Percentiles rank a stretch among this genome's conserved stretches.
phyloP scores from a whole-genome alignment of 2,329 filamentous ascomycete genomes.

The Colletotrichum destructivum region DNA sequence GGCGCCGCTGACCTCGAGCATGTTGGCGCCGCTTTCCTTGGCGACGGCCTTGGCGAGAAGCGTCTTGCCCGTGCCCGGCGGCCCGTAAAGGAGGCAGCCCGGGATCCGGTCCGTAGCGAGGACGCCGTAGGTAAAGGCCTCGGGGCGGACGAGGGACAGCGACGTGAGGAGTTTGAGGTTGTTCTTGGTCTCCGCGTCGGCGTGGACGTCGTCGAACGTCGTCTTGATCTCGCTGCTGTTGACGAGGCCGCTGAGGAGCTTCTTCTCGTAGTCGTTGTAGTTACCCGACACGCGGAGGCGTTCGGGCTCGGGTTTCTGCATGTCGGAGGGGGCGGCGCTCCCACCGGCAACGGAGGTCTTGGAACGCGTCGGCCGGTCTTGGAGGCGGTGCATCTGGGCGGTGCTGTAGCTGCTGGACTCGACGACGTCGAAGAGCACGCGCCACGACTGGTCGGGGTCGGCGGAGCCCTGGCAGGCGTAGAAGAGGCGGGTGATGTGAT shows the following conservation, averaged over 20 bases:
- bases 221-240: slow-evolving; percentile 86
- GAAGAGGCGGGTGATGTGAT: slow-evolving; percentile 53
- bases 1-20: slow-evolving; percentile 91
- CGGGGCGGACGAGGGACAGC: slow-evolving; percentile 87
- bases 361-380: slow-evolving; percentile 26
- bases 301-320: slow-evolving; percentile 40
- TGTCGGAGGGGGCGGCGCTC: slow-evolving; percentile 14
- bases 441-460: slow-evolving; percentile 22
- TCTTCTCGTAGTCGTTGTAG: slow-evolving; percentile 85
- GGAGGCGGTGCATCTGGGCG: slow-evolving; percentile 26
- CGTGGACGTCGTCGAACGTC: slow-evolving; percentile 90
- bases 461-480: slow-evolving; percentile 38
- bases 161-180: slow-evolving; percentile 91
- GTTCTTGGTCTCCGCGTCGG: slow-evolving; percentile 84
- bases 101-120: slow-evolving; percentile 92
- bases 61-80: slow-evolving; percentile 85
- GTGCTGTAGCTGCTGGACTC: slow-evolving; percentile 40
- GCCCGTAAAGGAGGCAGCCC: slow-evolving; percentile 89
- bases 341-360: slow-evolving; percentile 43
- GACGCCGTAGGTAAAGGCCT: slow-evolving; percentile 97
- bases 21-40: slow-evolving; percentile 77
- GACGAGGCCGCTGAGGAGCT: slow-evolving; percentile 85
- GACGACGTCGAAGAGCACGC: slow-evolving; percentile 43
- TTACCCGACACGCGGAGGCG: slow-evolving; percentile 50
- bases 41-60: slow-evolving; percentile 79